Conservation (phyloP, 352 stramenopile species). For the Lagenidium sp. region DNA sequence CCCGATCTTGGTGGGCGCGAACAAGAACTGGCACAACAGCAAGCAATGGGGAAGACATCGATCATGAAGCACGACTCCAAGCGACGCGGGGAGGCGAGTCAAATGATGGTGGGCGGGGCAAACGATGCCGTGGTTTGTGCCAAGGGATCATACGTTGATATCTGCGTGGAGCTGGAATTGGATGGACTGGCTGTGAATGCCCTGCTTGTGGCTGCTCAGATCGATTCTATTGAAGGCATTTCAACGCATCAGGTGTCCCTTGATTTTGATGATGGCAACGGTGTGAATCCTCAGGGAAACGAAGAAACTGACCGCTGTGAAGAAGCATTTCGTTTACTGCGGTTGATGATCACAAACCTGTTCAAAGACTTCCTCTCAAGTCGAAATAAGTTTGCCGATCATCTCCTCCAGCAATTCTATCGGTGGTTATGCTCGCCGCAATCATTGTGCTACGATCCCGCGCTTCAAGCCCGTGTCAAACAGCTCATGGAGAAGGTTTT, state of each 20-base stretch:
- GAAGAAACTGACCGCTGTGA: conserved; percentile 77
- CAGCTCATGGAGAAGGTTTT: conserved; percentile 94
- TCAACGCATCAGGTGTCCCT: conserved; percentile 51
- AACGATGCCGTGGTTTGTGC: conserved; percentile 75
- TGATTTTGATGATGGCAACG: conserved; percentile 37
- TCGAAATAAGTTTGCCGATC: conserved; percentile 91
- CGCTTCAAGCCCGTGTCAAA: conserved; percentile 91
- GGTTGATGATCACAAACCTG: conserved; percentile 88
- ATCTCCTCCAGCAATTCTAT: conserved; percentile 95
- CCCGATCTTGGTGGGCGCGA: conserved; percentile 88
- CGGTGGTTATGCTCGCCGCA: conserved; percentile 90
- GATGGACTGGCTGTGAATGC: conserved; percentile 72
- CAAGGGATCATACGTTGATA: conserved; percentile 87
- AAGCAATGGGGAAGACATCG: conserved; percentile 41
- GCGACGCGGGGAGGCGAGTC: neutral
- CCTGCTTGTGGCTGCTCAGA: conserved; percentile 58
- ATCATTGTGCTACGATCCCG: conserved; percentile 92
- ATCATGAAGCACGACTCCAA: too few species aligned
- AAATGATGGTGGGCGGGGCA: neutral
- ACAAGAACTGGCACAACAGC: conserved; percentile 80
- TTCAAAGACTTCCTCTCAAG: conserved; percentile 90
- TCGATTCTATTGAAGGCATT: conserved; percentile 65
- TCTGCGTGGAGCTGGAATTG: conserved; percentile 67
- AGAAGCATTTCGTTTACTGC: conserved; percentile 89
- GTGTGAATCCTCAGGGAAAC: too few species aligned